Evolutionary conservation across 108 stramenopile genomes (phyloP), one percentile per base, ranked within the genome.

Genomic region (Cyclotella cryptica): DNA sequence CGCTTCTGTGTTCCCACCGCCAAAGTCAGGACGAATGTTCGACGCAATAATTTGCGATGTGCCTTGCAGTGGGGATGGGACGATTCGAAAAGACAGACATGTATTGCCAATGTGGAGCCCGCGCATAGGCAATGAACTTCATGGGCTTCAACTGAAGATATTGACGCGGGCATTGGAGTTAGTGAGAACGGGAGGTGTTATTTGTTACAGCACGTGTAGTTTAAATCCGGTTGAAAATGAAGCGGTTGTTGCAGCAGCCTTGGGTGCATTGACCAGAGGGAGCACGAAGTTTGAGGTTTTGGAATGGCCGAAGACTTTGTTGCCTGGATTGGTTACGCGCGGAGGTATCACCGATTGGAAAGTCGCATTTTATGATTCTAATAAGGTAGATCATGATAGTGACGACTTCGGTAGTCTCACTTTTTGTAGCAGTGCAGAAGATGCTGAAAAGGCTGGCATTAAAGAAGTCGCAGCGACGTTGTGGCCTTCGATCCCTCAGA

Each of bases 221-320:
- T 53, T 97, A 72, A 95, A 96, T 81, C 97, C 97, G 10, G 78
- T 97, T n/a, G 97, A 97, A 79, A 83, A 96, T 68, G 97, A 97
- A 81, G 97, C 97, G 13, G 97, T 97, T 3, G 94, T 97, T 28
- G 71, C 87, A 1, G 93, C 93, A 0, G 90, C 91, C 10, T 62
- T 97, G 54, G 14, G 58, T 1, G 57, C 41, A 14, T 24, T 42
- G 27, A 39, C 13, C 49, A 55, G 26, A 39, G 44, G 26, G 30
- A 44, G 60, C n/a, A 43, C 19, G 52, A 52, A 43, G 12, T 83
- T 77, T 66, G 86, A 85, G 72, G 65, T 88, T 15, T 12, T 84
- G 26, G 80, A 84, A 5, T 87, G 87, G 84, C 82, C 88, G 14
- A 11, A 65, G 26, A 29, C 63, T 24, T 24, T 68, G 41, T 52